These are phyloP conservation scores for Obba rivulosa DNA, from an alignment of 768 basidiomycete species.

Conservation along the genomic window DNA sequence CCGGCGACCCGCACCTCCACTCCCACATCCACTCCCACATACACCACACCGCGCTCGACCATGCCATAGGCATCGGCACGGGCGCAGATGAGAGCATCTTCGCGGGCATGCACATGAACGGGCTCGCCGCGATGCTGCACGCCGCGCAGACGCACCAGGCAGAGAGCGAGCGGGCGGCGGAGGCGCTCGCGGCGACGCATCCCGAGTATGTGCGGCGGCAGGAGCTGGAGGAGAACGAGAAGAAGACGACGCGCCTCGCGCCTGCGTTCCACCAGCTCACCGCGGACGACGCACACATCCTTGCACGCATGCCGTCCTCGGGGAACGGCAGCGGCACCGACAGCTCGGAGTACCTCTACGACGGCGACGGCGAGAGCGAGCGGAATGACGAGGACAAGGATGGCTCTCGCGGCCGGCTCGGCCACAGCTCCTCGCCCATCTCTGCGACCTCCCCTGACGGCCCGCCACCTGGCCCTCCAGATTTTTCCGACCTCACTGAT, in stretches of 20 bases:
- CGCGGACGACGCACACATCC: conserved; percentile 30
- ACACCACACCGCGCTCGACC: conserved; percentile 5
- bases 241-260: conserved; percentile 56
- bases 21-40: neutral
- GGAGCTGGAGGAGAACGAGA: conserved; percentile 42
- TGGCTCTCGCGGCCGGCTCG: conserved; percentile 16
- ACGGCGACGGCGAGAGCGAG: conserved; percentile 29
- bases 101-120: conserved; percentile 44
- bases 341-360: conserved; percentile 28
- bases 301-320: conserved; percentile 1
- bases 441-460: neutral
- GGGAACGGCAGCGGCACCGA: conserved; percentile 15
- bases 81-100: conserved; percentile 19
- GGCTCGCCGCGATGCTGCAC: conserved; percentile 75
- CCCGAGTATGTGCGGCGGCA: conserved; percentile 40
- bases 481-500: conserved; percentile 69
- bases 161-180: conserved; percentile 40
- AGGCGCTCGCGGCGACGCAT: conserved; percentile 31
- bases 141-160: conserved; percentile 64
- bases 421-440: conserved; percentile 10
- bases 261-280: conserved; percentile 79
- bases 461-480: conserved; percentile 46
- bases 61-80: conserved; percentile 13
- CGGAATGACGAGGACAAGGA: conserved; percentile 23
- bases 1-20: conserved; percentile 29